Conservation (phyloP, 2,329 filamentous ascomycete genomes). For the Meredithiella fracta region DNA sequence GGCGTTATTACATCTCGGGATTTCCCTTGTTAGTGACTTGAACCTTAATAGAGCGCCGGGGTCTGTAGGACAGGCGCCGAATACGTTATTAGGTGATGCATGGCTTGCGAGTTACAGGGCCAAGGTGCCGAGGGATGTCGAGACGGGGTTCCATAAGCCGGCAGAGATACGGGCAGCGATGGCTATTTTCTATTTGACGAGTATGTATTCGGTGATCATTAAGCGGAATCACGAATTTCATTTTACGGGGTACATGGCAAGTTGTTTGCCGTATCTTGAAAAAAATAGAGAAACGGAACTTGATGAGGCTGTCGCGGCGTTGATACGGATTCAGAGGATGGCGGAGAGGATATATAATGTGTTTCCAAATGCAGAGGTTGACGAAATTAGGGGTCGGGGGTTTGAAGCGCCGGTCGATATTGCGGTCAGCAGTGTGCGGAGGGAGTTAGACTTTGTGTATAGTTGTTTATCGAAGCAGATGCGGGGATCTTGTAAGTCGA, state of each 20-base stretch:
- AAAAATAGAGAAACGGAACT: slow-evolving; percentile 20
- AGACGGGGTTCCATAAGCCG: slow-evolving; percentile 18
- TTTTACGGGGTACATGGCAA: slow-evolving; percentile 21
- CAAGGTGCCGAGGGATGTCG: neutral
- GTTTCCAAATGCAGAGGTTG: slow-evolving; percentile 16
- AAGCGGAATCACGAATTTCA: slow-evolving; percentile 20
- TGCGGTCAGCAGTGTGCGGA: slow-evolving; percentile 21
- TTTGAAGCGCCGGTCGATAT: slow-evolving; percentile 21
- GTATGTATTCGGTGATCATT: slow-evolving; percentile 22
- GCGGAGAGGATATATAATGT: slow-evolving; percentile 19
- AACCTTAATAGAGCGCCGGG: slow-evolving; percentile 21
- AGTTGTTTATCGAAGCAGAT: slow-evolving; percentile 17
- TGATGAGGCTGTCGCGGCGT: slow-evolving; percentile 21
- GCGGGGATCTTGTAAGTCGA: no score
- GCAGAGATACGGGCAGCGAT: slow-evolving; percentile 26
- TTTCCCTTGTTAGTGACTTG: slow-evolving; percentile 25
- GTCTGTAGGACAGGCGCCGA: slow-evolving; percentile 17
- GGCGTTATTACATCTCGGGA: slow-evolving; percentile 24
- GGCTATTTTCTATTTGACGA: slow-evolving; percentile 25
- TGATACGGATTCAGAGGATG: slow-evolving; percentile 23
- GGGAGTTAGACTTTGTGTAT: slow-evolving; percentile 21
- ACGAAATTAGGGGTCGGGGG: slow-evolving; percentile 10
- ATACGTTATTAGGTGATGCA: slow-evolving; percentile 22
- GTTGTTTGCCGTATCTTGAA: slow-evolving; percentile 22
- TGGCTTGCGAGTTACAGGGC: slow-evolving; percentile 17